Base-by-base conservation (phyloP, 2,329 filamentous ascomycete genomes). In the Phoma sp. region DNA sequence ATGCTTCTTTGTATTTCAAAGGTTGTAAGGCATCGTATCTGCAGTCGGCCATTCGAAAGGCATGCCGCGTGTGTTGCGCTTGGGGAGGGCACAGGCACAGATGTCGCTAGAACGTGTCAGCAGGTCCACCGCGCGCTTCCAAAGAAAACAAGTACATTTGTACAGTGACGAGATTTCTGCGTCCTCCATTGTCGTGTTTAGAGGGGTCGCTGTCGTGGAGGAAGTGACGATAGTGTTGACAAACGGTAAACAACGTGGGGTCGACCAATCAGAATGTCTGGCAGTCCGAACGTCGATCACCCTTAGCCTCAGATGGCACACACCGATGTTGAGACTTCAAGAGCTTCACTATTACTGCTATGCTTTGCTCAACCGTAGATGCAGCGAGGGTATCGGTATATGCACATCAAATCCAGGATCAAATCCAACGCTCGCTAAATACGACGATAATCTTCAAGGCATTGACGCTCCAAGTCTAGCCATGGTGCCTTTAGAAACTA, bases 31-130 rank as follows among this genome's bases (percentile, higher is more conserved):
- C 68, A 74, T 57, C 74, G 76, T 47, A 80, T 68, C 28, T 77
- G 71, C 21, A 80, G 68, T 46, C 74, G 73, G 23, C 71, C 61
- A 57, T 68, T 65, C 6, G 64, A 67, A 45, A 79, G 68, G 25
- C 67, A 71, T 25, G 77, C 77, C 28, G 76, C 65, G 61, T 77
- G 71, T 5, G 68, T 61, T 46, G 71, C 74, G 53, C 73, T 67
- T 4, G 75, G 75, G 5, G 76, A 79, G 1, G 71, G 64, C n/a
- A 76, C 63, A 2, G 76, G 67, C 23, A 60, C 56, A 18, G 66
- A 68, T 7, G 69, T 69, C 21, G 73, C 72, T 75, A 49, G 26
- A 11, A 6, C 14, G 18, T 30, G 34, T 66, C 43, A 66, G 55
- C 23, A 9, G 12, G 26, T n/a, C n/a, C n/a, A n/a, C n/a, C n/a